Evolutionary conservation across 805 yeast species (phyloP).

Genomic region (Citeromyces matritensis): DNA sequence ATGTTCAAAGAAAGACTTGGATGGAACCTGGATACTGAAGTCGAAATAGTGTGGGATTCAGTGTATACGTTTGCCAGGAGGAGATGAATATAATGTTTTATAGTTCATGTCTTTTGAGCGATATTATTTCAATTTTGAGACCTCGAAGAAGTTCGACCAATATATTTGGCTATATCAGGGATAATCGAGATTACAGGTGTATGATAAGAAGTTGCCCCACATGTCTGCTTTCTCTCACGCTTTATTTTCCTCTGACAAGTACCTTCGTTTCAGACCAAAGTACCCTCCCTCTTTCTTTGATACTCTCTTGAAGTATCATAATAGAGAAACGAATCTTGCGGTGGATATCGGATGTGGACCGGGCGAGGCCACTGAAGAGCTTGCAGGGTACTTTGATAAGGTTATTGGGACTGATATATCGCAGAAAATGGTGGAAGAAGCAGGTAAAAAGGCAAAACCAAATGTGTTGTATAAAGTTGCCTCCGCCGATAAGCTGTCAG

Average conservation of each 20-base stretch:
- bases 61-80: constrained; percentile 32
- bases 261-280: constrained; percentile 47
- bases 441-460: constrained; percentile 14
- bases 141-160: no score
- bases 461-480: constrained; percentile 5
- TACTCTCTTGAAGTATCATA: constrained; percentile 20
- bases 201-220: no score
- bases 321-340: constrained; percentile 16
- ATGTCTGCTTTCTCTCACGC: constrained; percentile 54
- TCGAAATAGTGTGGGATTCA: constrained; percentile 40
- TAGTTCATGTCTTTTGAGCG: no score
- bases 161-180: no score
- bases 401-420: constrained; percentile 56
- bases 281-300: constrained; percentile 41
- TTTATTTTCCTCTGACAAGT: constrained; percentile 34
- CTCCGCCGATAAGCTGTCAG: constrained; percentile 14
- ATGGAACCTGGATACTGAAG: constrained; percentile 25
- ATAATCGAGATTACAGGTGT: no score
- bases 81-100: no score
- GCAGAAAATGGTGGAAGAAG: constrained; percentile 34
- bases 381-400: constrained; percentile 25
- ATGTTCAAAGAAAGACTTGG: constrained; percentile 16
- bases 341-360: constrained; percentile 75
- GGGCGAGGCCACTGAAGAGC: constrained; percentile 52
- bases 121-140: no score